Conservation (phyloP, 2,329 filamentous ascomycete genomes). For the Bipolaris cookei region DNA sequence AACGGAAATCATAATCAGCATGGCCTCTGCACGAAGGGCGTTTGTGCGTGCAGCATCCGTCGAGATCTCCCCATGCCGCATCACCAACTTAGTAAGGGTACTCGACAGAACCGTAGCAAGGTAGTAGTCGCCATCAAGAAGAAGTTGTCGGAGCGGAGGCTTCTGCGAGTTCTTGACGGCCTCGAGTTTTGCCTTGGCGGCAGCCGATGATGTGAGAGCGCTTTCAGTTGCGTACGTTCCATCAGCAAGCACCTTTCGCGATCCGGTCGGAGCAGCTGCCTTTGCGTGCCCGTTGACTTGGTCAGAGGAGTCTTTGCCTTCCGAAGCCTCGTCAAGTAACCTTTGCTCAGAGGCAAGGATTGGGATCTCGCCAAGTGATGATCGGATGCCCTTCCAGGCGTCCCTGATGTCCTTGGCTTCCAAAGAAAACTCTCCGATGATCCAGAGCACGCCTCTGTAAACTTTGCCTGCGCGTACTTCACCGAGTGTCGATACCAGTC, state of each 20-base stretch:
- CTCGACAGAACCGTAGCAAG: conserved; percentile 93
- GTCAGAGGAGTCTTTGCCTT: conserved; percentile 65
- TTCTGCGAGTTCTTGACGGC: conserved; percentile 97
- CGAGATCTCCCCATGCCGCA: conserved; percentile 95
- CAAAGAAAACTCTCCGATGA: conserved; percentile 94
- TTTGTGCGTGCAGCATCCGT: conserved; percentile 86
- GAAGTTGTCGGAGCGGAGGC: conserved; percentile 86
- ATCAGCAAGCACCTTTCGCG: conserved; percentile 89
- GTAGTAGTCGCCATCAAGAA: conserved; percentile 97
- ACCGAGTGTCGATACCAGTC: conserved; percentile 85
- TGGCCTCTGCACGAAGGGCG: conserved; percentile 91
- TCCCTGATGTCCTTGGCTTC: conserved; percentile 94
- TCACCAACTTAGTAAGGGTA: conserved; percentile 94
- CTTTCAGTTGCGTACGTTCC: conserved; percentile 98
- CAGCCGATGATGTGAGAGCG: conserved; percentile 89
- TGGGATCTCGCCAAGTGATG: conserved; percentile 93
- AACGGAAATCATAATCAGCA: conserved; percentile 99
- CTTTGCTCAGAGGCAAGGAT: conserved; percentile 95
- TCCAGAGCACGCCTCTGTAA: conserved; percentile 95
- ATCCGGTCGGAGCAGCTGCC: conserved; percentile 76
- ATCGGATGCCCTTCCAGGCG: conserved; percentile 94
- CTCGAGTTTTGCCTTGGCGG: conserved; percentile 87
- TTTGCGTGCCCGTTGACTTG: conserved; percentile 84
- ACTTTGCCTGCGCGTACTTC: conserved; percentile 97
- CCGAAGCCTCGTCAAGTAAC: conserved; percentile 78